Evolutionary conservation across 257 asterid genomes (phyloP), one percentile per base, ranked within the genome.

Genomic region (Solanum habrochaites): DNA sequence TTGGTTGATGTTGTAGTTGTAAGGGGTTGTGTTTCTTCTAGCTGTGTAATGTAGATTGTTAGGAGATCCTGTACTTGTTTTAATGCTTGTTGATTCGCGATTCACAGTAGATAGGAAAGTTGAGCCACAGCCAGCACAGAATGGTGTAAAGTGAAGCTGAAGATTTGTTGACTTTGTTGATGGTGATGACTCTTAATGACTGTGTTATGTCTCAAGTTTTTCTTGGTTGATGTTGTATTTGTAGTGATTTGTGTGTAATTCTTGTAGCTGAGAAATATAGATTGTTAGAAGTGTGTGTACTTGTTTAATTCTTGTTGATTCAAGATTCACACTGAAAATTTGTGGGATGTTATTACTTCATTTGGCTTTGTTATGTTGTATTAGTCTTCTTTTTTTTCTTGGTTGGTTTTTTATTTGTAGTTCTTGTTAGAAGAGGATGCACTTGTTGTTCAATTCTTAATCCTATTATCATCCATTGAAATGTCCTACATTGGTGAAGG

Each of bases 91-190:
- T 77, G n/a, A n/a, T 77, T 77, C 83, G 25, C 25, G 83, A 43
- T 77, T 77, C 39, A 1, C 39, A n/a, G 62, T 77, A 77, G 62
- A n/a, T 2, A 91, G 92, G 92, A 93, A 93, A 89, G 97, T 89
- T 86, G 86, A 88, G 86, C 94, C 93, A 15, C 91, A 92, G 86
- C 90, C 93, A 15, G 87, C 94, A 81, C 92, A 90, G 74, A 92
- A 88, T 90, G 89, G 86, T 29, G 80, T 86, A 64, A 45, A 52
- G 80, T 86, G 85, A 42, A 90, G 87, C 88, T 88, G 85, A 87
- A 60, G 60, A 71, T 32, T 71, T 72, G 87, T 39, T 37, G 83
- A 23, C 72, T 72, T 31, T 9, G 78, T 56, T 31, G 43, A 35
- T 16, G 81, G 29, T 77, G 56, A 86, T 88, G 40, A 66, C 72